A percentile compares a stretch with the other conserved stretches of the same genome.
phyloP scores from a whole-genome alignment of 331 rosid species.

The Malus hybrid region DNA sequence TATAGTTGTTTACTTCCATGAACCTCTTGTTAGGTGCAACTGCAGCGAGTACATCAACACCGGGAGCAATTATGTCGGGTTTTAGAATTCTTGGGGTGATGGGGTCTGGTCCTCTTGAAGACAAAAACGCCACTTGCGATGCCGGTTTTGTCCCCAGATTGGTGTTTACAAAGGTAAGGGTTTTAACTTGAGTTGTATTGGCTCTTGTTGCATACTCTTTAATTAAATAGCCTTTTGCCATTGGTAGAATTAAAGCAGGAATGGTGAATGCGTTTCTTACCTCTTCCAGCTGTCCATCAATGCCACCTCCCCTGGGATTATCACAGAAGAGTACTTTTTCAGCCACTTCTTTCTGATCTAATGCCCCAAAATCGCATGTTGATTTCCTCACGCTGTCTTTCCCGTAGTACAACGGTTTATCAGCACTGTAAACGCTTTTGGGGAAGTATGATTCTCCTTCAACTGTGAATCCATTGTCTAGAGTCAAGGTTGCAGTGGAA shows the following conservation, averaged over 20 bases:
- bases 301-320: background rate
- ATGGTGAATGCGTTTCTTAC: background rate
- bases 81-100: slow-evolving; percentile 3
- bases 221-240: background rate
- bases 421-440: background rate
- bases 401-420: background rate
- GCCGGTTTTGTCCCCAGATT: slow-evolving; percentile 12
- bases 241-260: background rate
- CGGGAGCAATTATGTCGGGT: slow-evolving; percentile 1
- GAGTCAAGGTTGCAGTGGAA: background rate
- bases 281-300: background rate
- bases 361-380: background rate
- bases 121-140: background rate
- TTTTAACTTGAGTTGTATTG: background rate
- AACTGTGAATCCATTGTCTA: background rate
- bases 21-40: background rate
- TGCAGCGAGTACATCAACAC: slow-evolving; percentile 3
- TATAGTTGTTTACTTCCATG: background rate
- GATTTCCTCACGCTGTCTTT: background rate
- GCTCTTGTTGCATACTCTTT: background rate
- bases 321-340: slow-evolving; percentile 12
- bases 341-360: slow-evolving; percentile 5
- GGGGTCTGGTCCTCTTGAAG: slow-evolving; percentile 11
- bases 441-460: slow-evolving; percentile 1
- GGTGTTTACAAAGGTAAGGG: background rate